Evolutionary conservation across 2,329 filamentous ascomycete species (phyloP).

Genomic region (Sclerotinia minor): DNA sequence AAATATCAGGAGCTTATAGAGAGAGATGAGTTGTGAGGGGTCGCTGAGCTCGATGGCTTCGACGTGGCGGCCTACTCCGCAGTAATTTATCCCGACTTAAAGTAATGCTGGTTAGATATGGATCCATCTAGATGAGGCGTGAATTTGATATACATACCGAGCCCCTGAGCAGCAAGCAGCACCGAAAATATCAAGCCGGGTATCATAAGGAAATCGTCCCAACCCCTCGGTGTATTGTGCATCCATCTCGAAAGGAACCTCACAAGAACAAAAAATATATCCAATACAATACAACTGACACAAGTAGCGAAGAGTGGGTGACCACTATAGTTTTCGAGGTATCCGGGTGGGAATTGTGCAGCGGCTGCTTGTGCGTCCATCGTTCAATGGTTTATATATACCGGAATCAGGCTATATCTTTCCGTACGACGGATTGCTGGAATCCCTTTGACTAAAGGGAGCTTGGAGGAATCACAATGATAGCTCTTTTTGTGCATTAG

Average conservation of each 20-base stretch:
- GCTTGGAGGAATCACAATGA: conserved; percentile 3
- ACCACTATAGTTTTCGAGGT: conserved; percentile 17
- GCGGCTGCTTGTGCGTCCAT: conserved; percentile 15
- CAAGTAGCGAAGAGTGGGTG: conserved; percentile 20
- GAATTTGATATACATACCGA: conserved; percentile 7
- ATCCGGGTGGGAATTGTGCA: conserved; percentile 17
- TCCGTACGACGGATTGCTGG: background rate
- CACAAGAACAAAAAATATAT: conserved; percentile 14
- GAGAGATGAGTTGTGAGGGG: background rate
- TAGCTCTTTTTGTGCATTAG: conserved; percentile 1
- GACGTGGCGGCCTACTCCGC: conserved; percentile 21
- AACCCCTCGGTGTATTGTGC: conserved; percentile 21
- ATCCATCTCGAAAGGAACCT: conserved; percentile 18
- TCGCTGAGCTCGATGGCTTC: conserved; percentile 6
- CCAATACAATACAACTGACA: conserved; percentile 6
- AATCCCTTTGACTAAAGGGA: background rate
- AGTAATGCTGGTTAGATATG: background rate
- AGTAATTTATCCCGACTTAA: conserved; percentile 23
- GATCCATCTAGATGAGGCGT: background rate
- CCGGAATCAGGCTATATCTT: background rate
- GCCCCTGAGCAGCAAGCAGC: conserved; percentile 18
- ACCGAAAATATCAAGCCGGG: conserved; percentile 19
- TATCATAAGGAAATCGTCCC: conserved; percentile 26
- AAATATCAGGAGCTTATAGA: conserved; percentile 19
- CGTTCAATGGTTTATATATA: background rate